Evolutionary conservation across 257 asterid species (phyloP), one percentile per base, ranked within the genome.

Genomic region (Rehmannia glutinosa): DNA sequence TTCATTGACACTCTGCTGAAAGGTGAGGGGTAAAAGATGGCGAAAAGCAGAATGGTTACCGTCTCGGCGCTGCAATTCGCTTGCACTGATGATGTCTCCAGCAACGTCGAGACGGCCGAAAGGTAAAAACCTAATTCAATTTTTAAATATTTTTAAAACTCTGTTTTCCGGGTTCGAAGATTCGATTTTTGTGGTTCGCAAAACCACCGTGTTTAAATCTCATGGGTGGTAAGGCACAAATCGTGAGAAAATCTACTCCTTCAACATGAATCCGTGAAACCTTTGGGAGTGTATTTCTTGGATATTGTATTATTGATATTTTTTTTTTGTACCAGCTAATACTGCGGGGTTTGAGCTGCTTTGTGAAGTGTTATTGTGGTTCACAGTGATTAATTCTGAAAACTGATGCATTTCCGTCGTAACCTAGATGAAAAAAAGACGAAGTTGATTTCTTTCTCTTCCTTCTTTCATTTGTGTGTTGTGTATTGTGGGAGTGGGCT

Each of bases 21-120:
- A 11, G 12, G 36, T n/a, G 49, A 63, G 52, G 30, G 17, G 4
- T 32, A 20, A 39, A 61, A 13, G 25, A 78, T 80, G 91, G 84
- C 77, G 73, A 64, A 77, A 45, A 76, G 84, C 62, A 87, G 89
- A 76, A 17, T 78, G 15, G 97, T 92, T 0, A 73, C 64, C 9
- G 97, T 92, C 60, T 75, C 97, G 4, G 98, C 97, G 54, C 79
- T 92, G 67, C 98, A 92, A 53, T 89, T 92, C 73, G 81, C 95
- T 49, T 92, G 98, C 81, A 77, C 97, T 20, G 97, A 92, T 72
- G 97, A 92, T 64, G 74, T 87, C 62, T 61, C 93, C 62, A 83
- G 89, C 77, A 92, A 89, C 81, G 89, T 92, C 64, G 84, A 78
- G 32, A 66, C 77, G 2, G 97, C 97, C 43, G 97, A 89, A 73